Base-by-base conservation (phyloP, 2,329 filamentous ascomycete genomes). In the Lachnum nothofagi region DNA sequence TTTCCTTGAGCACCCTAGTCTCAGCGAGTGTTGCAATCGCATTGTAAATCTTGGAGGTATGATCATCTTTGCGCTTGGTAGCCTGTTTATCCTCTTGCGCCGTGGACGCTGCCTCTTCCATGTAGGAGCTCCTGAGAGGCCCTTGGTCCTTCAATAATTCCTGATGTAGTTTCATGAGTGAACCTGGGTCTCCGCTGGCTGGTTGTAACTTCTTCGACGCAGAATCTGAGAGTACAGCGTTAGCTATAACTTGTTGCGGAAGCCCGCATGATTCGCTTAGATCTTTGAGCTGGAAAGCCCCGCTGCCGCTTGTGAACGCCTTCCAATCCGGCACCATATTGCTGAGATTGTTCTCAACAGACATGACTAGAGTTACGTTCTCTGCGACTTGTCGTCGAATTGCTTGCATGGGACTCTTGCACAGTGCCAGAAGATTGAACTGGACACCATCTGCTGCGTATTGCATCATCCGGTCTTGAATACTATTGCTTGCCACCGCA, bases 371-470 rank as follows among this genome's bases (percentile, higher is more conserved):
- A 54, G 72, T 65, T 47, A 75, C 60, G 39, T 70, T 72, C 20
- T 60, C 52, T 2, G 72, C 70, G 19, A 83, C 70, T 4, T 67
- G 38, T 3, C 42, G 42, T 14, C 58, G 58, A 16, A 63, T 52
- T 7, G 44, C 52, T 7, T 46, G 63, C 1, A 86, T 66, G 0
- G 87, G 83, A 49, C 84, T 85, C 49, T 79, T 77, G 54, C 85
- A 85, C 2, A 95, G 70, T 20, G 88, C 83, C 42, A 95, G 74
- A 31, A 95, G 78, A 54, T 81, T 90, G 68, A 89, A 94, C n/a
- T 83, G 78, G 24, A 88, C 76, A 44, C 81, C 75, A 9, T 75
- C 79, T 27, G 80, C 81, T 53, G 80, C 78, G 54, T 85, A 82
- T 52, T 80, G 75, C 7, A 74, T 67, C 77, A 94, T 91, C 38